Evolutionary conservation across 1,284 basidiomycete species (phyloP), one percentile per base, ranked within the genome.

Genomic region (Melampsora americana): DNA sequence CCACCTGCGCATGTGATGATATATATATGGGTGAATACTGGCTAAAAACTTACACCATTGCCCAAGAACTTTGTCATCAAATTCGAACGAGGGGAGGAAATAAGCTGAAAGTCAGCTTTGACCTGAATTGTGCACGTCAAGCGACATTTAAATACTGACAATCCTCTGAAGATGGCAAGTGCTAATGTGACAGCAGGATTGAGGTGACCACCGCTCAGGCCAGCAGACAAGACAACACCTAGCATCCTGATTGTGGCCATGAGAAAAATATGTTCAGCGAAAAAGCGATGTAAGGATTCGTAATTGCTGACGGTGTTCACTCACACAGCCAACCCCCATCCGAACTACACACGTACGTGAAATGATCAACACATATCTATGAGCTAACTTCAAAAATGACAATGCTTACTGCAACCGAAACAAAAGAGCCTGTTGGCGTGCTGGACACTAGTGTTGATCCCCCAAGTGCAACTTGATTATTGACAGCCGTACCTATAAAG

Each of bases 141-240:
- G 39, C 16, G 5, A n/a, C 14, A 62, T 5, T 46, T 6, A 26
- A 56, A 0, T 1, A 61, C 73, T 53, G 35, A 76, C 73, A 76
- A 76, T 12, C 73, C 66, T 39, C 73, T 26, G 30, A 76, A 68
- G 20, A 69, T 62, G 5, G 73, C 73, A 46, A 76, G 3, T 20
- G 66, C n/a, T 18, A 75, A 46, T 4, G 73, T 76, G 28, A 76
- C 60, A 2, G 73, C 73, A 23, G 73, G 73, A 56, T 76, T 76
- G 39, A 76, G 66, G 66, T 76, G 73, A 7, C 73, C 73, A n/a
- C 73, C 73, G 46, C 73, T 76, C 53, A 76, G 32, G 26, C 73
- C 73, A 9, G 9, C 73, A 23, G 73, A 76, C 14, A 69, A 44
- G 35, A 68, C 66, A 42, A 76, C 66, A 5, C 73, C 73, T n/a